These are phyloP conservation scores for Aspergillus puulaauensis DNA, from an alignment of 2,329 filamentous ascomycete species.

Conservation along the genomic window DNA sequence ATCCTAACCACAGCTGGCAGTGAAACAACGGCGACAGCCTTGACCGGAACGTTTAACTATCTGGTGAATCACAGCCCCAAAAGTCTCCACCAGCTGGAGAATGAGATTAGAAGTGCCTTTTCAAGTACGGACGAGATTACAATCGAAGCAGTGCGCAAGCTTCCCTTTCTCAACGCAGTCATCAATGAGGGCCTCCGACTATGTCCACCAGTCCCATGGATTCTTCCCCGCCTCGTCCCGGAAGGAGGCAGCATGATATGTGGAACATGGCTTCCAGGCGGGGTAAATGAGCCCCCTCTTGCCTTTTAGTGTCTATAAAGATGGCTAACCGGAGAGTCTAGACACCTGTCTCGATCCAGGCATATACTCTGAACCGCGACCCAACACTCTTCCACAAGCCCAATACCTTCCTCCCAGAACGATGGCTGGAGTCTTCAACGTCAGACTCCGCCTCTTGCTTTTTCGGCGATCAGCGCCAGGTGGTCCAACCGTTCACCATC, in stretches of 20 bases:
- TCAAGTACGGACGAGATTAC: slow-evolving; percentile 2
- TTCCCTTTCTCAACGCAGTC: slow-evolving; percentile 25
- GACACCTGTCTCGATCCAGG: slow-evolving; percentile 2
- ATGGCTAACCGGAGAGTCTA: background rate
- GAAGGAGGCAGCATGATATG: background rate
- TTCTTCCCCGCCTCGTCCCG: slow-evolving; percentile 2
- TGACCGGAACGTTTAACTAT: slow-evolving; percentile 2
- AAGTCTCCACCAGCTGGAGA: background rate
- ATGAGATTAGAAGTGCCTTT: background rate
- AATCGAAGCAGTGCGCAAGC: slow-evolving; percentile 6
- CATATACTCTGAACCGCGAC: slow-evolving; percentile 5
- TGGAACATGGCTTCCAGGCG: slow-evolving; percentile 4
- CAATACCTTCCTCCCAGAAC: slow-evolving; percentile 1
- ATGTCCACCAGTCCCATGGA: slow-evolving; percentile 24
- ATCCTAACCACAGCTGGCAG: slow-evolving; percentile 20
- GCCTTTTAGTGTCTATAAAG: too few relatives aligned
- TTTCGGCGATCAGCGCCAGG: slow-evolving; percentile 1
- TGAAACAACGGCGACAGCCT: slow-evolving; percentile 22
- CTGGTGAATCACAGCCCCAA: background rate
- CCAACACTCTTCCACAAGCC: background rate
- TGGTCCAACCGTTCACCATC: slow-evolving; percentile 60
- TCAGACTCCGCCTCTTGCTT: background rate
- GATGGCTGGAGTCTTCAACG: slow-evolving; percentile 1
- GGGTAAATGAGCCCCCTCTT: background rate
- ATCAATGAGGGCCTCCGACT: slow-evolving; percentile 28